Evolutionary conservation across 768 basidiomycete genomes (phyloP), one percentile per base, ranked within the genome.

Genomic region (Mycena belliarum): DNA sequence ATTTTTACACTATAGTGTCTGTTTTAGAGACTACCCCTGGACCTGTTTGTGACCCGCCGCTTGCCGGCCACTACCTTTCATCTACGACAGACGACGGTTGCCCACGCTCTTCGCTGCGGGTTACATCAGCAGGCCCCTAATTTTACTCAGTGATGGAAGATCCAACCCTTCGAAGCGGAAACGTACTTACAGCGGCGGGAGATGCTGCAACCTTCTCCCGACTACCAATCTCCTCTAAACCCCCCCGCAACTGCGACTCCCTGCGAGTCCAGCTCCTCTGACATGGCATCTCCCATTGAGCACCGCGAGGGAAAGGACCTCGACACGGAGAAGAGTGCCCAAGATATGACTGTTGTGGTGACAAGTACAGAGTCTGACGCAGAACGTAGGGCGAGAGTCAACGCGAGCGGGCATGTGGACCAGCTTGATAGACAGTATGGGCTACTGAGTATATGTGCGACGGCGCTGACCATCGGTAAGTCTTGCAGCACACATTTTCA

Each of bases 401-500:
- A 61, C 25, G 50, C 60, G 20, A 57, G 60, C 44, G 60, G 60
- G 28, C 60, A 61, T 37, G 55, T 57, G 41, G 60, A 61, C 44
- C 53, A 60, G 44, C 33, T 60, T 24, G 43, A 60, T 29, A 54
- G 59, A 32, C 59, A 60, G 46, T 60, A 61, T 38, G 43, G 60
- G 18, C 45, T 61, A 25, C 33, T 61, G 49, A 61, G 60, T 52
- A 56, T 60, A 32, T 60, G 59, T 54, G 54, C 59, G 35, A 60
- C 54, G 24, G 55, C 60, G 42, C 50, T 56, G 29, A 61, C 60
- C 12, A 61, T 61, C 55, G 60, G 60, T 28, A 51, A 52, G 55
- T 53, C 41, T 37, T 26, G 29, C 21, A 15, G 29, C 24, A 8
- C 33, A 25, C 45, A 40, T 38, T 16, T 50, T 25, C n/a, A 26